A percentile compares a stretch with the other conserved stretches of the same genome.
Evolutionary conservation across 371 early-diverging fungal species (phyloP).

Genomic region (Rhizopus stolonifer): DNA sequence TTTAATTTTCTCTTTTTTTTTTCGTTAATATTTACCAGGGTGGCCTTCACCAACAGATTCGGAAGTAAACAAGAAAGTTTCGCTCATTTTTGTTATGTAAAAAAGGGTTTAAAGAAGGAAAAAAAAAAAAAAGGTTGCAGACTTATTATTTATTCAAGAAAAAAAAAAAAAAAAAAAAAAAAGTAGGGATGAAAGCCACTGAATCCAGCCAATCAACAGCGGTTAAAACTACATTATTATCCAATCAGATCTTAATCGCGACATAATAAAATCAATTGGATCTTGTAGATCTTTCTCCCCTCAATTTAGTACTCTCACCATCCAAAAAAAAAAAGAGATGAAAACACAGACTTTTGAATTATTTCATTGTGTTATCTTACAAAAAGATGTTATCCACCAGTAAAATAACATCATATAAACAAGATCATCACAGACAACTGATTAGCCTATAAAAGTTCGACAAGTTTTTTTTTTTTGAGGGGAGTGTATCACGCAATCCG

Average conservation of each 20-base stretch:
- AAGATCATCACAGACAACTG: no score
- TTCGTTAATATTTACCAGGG: slow-evolving; percentile 66
- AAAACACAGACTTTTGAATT: neutral
- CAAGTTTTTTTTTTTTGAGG: slow-evolving; percentile 9
- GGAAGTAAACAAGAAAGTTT: slow-evolving; percentile 97
- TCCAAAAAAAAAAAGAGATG: neutral
- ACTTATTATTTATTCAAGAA: neutral
- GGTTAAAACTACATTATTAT: neutral
- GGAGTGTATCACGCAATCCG: neutral
- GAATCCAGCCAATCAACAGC: slow-evolving; percentile 16
- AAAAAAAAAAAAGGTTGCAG: slow-evolving; percentile 8
- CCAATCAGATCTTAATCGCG: slow-evolving; percentile 15
- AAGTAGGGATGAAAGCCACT: slow-evolving; percentile 8
- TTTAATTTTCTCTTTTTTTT: neutral
- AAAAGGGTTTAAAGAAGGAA: slow-evolving; percentile 1
- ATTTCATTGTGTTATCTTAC: no score
- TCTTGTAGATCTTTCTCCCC: slow-evolving; percentile 17
- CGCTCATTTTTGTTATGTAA: slow-evolving; percentile 23
- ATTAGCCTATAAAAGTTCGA: slow-evolving; percentile 12
- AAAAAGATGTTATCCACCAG: no score
- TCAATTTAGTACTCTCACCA: no score
- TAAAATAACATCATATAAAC: no score
- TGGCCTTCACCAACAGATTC: slow-evolving; percentile 99
- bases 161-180: slow-evolving; percentile 18
- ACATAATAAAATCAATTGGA: slow-evolving; percentile 18